Evolutionary conservation across 768 basidiomycete species (phyloP).

Genomic region (Ramaria rubella): DNA sequence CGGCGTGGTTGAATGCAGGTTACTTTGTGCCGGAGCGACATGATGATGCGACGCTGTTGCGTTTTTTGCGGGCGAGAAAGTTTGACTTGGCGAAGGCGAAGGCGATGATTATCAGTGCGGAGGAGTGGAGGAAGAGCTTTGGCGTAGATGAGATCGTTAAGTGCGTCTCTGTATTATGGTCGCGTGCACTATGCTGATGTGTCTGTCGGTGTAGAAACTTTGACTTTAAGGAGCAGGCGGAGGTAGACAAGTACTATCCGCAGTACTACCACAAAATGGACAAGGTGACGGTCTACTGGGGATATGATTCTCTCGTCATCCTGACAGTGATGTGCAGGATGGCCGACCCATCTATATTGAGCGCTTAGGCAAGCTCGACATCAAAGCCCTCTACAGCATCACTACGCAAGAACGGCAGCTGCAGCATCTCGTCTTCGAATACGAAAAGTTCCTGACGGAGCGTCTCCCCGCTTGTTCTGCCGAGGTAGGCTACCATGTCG

Average conservation of each 20-base stretch:
- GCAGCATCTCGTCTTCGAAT: conserved; percentile 83
- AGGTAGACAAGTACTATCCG: conserved; percentile 90
- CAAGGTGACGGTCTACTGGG: conserved; percentile 68
- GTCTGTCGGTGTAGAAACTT: conserved; percentile 52
- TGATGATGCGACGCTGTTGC: conserved; percentile 64
- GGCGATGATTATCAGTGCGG: conserved; percentile 72
- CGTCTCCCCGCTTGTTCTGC: conserved; percentile 76
- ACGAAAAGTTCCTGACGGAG: conserved; percentile 78
- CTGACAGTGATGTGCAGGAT: conserved; percentile 63
- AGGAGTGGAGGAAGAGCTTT: conserved; percentile 87
- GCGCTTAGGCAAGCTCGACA: conserved; percentile 83
- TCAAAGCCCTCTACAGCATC: conserved; percentile 69
- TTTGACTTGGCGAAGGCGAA: conserved; percentile 83
- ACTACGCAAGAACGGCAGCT: conserved; percentile 87
- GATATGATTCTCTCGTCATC: background rate
- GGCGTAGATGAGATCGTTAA: conserved; percentile 67
- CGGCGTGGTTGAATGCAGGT: background rate
- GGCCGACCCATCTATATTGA: conserved; percentile 96
- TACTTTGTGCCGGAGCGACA: conserved; percentile 55
- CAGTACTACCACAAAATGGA: conserved; percentile 96
- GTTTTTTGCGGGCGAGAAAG: conserved; percentile 89
- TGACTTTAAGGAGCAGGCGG: conserved; percentile 73
- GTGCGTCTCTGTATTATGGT: conserved; percentile 34
- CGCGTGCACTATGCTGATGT: background rate
- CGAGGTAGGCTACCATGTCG: conserved; percentile 77